Evolutionary conservation across 371 early-diverging fungal genomes (phyloP).

Genomic region (Entomophthora muscae): DNA sequence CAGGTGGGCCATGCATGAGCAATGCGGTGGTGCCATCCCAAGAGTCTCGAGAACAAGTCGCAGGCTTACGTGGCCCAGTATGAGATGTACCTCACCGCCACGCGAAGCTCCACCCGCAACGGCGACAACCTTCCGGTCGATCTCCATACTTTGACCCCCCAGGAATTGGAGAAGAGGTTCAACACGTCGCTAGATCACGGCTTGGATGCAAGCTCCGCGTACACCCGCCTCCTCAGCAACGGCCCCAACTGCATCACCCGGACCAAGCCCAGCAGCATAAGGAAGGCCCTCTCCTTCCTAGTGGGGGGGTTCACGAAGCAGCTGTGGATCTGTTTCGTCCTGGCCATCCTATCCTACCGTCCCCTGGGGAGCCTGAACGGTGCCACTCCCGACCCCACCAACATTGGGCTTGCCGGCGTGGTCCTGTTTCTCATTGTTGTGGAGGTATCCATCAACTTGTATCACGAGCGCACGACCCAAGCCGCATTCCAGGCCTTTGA

Average conservation of each 20-base stretch:
- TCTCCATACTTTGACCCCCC: slow-evolving; percentile 16
- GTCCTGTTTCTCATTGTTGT: slow-evolving; percentile 10
- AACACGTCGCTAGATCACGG: slow-evolving; percentile 22
- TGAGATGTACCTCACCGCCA: no score
- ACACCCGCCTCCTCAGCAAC: slow-evolving; percentile 20
- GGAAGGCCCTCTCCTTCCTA: slow-evolving; percentile 10
- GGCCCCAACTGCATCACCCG: slow-evolving; percentile 26
- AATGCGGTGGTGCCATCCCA: no score
- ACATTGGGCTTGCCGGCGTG: slow-evolving; percentile 19
- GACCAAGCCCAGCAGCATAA: slow-evolving; percentile 9
- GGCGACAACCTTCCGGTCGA: no score
- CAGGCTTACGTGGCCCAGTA: no score
- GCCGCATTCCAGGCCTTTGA: slow-evolving; percentile 17
- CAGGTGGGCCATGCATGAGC: no score
- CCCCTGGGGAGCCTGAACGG: slow-evolving; percentile 14
- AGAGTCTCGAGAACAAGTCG: no score
- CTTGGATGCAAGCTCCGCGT: slow-evolving; percentile 18
- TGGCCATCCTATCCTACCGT: slow-evolving; percentile 18
- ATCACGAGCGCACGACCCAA: slow-evolving; percentile 12
- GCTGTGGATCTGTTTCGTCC: slow-evolving; percentile 22
- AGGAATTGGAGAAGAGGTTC: slow-evolving; percentile 24
- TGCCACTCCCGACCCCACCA: slow-evolving; percentile 17
- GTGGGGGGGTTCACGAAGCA: slow-evolving; percentile 24
- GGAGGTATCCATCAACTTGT: neutral
- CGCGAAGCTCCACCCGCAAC: no score